phyloP scores from a whole-genome alignment of 1,284 basidiomycete species.

The Coniferiporia weirii region DNA sequence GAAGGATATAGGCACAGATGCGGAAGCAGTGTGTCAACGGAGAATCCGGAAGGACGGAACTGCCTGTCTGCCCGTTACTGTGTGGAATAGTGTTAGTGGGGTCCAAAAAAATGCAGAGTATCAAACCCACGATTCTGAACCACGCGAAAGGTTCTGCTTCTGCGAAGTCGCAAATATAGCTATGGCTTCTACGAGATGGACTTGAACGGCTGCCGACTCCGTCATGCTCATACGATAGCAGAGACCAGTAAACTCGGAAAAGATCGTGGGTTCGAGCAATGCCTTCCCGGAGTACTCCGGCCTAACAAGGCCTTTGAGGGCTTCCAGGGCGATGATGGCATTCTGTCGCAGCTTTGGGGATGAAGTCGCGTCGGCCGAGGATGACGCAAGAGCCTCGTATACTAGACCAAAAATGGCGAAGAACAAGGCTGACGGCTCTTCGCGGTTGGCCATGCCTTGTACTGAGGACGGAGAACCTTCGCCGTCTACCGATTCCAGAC shows the following conservation, averaged over 20 bases:
- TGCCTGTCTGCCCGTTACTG: constrained; percentile 4
- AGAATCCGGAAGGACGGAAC: constrained; percentile 17
- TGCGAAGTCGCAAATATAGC: constrained; percentile 59
- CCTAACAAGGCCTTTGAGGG: constrained; percentile 74
- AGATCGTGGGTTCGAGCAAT: constrained; percentile 74
- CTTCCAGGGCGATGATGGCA: constrained; percentile 68
- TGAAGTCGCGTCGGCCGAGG: constrained; percentile 52
- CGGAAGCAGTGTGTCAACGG: constrained; percentile 72
- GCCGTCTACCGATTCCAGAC: constrained; percentile 41
- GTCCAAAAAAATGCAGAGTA: background rate
- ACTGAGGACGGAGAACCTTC: constrained; percentile 22
- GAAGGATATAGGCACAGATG: constrained; percentile 76
- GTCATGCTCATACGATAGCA: constrained; percentile 90
- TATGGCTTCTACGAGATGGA: constrained; percentile 73
- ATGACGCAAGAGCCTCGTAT: constrained; percentile 80
- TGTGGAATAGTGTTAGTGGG: background rate
- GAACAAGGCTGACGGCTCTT: constrained; percentile 81
- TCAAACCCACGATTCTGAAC: constrained; percentile 1
- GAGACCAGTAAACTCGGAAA: constrained; percentile 86
- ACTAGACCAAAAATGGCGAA: constrained; percentile 90
- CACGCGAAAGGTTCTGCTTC: constrained; percentile 22
- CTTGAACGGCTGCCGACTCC: constrained; percentile 70
- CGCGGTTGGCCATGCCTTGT: constrained; percentile 33
- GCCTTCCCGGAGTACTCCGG: constrained; percentile 79
- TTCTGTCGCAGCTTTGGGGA: constrained; percentile 38